Conservation (phyloP, 768 basidiomycete genomes). For the Suillus subluteus region DNA sequence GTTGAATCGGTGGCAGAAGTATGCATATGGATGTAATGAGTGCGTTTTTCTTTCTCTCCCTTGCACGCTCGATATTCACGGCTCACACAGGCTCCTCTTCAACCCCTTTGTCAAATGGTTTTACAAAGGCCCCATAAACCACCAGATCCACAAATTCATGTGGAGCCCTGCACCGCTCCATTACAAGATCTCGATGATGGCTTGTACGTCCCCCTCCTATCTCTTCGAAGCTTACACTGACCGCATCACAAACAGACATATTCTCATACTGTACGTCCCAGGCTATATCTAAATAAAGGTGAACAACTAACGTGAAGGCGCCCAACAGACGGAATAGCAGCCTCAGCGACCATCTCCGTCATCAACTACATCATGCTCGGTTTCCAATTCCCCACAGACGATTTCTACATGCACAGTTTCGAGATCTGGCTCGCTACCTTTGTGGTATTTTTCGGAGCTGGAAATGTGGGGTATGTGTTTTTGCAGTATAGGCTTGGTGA, state of each 20-base stretch:
- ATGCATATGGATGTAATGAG: constrained; percentile 67
- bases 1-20: constrained; percentile 92
- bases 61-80: constrained; percentile 39
- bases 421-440: constrained; percentile 81
- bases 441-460: constrained; percentile 77
- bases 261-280: constrained; percentile 53
- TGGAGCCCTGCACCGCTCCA: constrained; percentile 81
- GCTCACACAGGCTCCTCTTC: constrained; percentile 80
- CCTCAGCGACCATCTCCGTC: constrained; percentile 63
- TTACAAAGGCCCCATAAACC: constrained; percentile 79
- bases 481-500: constrained; percentile 73
- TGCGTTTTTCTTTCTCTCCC: constrained; percentile 36
- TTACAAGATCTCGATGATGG: constrained; percentile 73
- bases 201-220: constrained; percentile 43
- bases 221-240: constrained; percentile 11
- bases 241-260: constrained; percentile 39
- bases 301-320: constrained; percentile 6
- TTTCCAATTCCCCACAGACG: constrained; percentile 72
- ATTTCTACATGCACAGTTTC: constrained; percentile 77
- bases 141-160: constrained; percentile 74
- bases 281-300: too few species aligned
- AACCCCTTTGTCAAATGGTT: constrained; percentile 82
- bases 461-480: constrained; percentile 71
- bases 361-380: constrained; percentile 80
- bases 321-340: constrained; percentile 56